phyloP scores from a whole-genome alignment of 2,329 filamentous ascomycete species.

The Arthroderma uncinatum region DNA sequence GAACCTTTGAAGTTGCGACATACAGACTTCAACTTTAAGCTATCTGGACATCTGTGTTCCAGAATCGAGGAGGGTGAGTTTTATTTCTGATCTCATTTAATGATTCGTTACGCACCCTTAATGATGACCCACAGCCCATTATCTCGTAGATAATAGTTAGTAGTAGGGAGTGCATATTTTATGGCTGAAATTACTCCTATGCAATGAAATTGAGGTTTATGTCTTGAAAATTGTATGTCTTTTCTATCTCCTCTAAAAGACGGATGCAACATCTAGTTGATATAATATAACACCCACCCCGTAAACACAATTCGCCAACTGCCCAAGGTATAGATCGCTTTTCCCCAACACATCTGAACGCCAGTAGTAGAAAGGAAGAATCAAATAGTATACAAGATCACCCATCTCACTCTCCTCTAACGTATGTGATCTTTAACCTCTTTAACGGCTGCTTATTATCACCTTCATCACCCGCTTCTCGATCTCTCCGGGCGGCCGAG shows the following conservation, averaged over 20 bases:
- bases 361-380: background rate
- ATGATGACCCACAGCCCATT: background rate
- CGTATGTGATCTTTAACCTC: conserved; percentile 38
- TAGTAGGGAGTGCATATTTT: background rate
- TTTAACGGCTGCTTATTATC: conserved; percentile 31
- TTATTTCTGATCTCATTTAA: background rate
- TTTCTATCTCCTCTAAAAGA: background rate
- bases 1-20: conserved; percentile 77
- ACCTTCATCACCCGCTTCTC: conserved; percentile 27
- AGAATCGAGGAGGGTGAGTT: background rate
- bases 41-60: background rate
- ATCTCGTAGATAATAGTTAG: background rate
- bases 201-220: background rate
- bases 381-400: background rate
- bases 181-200: background rate
- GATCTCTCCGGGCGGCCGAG: conserved; percentile 10
- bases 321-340: conserved; percentile 2
- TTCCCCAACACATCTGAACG: background rate
- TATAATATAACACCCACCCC: background rate
- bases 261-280: background rate
- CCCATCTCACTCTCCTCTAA: conserved; percentile 22
- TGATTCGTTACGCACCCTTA: background rate
- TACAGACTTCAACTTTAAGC: conserved; percentile 53
- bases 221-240: background rate
- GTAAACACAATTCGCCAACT: background rate